A percentile compares a stretch with the other conserved stretches of the same genome.
phyloP scores from a whole-genome alignment of 2,329 filamentous ascomycete species.

The Paecilomyces variotii region DNA sequence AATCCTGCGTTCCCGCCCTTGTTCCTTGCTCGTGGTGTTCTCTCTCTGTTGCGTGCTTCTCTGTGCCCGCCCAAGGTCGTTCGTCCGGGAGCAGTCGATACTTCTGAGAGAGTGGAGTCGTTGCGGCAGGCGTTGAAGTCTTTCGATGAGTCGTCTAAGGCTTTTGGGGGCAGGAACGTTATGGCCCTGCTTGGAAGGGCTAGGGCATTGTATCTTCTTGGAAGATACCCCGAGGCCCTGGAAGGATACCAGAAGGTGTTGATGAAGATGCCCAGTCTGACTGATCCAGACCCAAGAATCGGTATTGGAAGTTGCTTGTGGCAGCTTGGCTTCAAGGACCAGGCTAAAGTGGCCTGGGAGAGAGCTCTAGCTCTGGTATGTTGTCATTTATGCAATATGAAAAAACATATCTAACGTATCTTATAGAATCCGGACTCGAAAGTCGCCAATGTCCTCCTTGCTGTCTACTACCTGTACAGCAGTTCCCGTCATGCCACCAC shows the following conservation, averaged over 20 bases:
- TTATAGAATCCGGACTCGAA: slow-evolving; percentile 66
- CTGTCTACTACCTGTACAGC: slow-evolving; percentile 79
- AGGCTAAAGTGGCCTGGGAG: slow-evolving; percentile 86
- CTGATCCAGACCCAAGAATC: slow-evolving; percentile 90
- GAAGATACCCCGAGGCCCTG: slow-evolving; percentile 76
- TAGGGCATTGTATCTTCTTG: slow-evolving; percentile 75
- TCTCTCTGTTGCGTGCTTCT: slow-evolving; percentile 81
- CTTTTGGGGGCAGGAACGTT: slow-evolving; percentile 80
- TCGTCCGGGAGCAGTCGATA: slow-evolving; percentile 56
- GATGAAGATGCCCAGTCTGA: slow-evolving; percentile 73
- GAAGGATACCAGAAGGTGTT: slow-evolving; percentile 81
- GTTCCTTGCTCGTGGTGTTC: slow-evolving; percentile 81
- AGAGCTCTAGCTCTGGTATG: slow-evolving; percentile 68
- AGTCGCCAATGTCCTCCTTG: slow-evolving; percentile 81
- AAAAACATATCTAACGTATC: slow-evolving; percentile 6
- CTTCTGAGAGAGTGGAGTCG: slow-evolving; percentile 64
- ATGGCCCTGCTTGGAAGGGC: slow-evolving; percentile 87
- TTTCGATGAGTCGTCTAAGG: slow-evolving; percentile 86
- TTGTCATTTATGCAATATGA: neutral
- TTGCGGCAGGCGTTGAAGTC: slow-evolving; percentile 80
- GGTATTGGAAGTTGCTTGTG: slow-evolving; percentile 96
- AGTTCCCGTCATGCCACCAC: slow-evolving; percentile 76
- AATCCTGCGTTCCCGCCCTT: slow-evolving; percentile 88
- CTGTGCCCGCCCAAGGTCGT: slow-evolving; percentile 65
- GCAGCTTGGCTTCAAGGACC: slow-evolving; percentile 90